Percentiles rank a stretch among this genome's conserved stretches.
Evolutionary conservation across 192 early-diverging fungal species (phyloP).

Genomic region (Podochytrium sp.): DNA sequence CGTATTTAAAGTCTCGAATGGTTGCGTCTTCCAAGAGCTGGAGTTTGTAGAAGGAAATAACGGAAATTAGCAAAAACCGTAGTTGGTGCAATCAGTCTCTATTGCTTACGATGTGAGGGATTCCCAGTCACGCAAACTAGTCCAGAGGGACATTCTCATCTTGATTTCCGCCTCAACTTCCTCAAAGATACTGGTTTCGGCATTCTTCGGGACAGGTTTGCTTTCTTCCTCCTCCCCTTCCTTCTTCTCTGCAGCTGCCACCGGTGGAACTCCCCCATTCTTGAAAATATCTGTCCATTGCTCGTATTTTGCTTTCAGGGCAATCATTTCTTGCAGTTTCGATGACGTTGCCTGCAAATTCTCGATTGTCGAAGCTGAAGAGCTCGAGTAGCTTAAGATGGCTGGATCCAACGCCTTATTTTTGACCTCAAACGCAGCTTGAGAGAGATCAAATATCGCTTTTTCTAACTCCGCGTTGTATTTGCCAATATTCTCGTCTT

Average conservation of each 20-base stretch:
- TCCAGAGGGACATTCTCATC: conserved; percentile 59
- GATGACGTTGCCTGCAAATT: conserved; percentile 51
- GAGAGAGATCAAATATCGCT: conserved; percentile 47
- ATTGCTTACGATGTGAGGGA: conserved; percentile 44
- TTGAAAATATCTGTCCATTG: conserved; percentile 60
- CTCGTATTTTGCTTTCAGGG: conserved; percentile 51
- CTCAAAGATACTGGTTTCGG: conserved; percentile 48
- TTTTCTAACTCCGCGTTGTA: conserved; percentile 59
- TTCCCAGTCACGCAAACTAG: conserved; percentile 62
- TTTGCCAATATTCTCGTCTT: conserved; percentile 59
- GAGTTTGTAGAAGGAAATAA: background rate
- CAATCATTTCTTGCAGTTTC: conserved; percentile 52
- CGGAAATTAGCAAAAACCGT: background rate
- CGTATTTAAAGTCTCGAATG: conserved; percentile 62
- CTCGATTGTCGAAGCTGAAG: conserved; percentile 49
- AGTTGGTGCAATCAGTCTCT: background rate
- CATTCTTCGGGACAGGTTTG: conserved; percentile 11
- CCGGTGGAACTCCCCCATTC: conserved; percentile 44
- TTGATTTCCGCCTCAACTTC: conserved; percentile 63
- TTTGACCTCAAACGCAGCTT: conserved; percentile 58
- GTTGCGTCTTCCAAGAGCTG: conserved; percentile 49
- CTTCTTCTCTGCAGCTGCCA: conserved; percentile 7
- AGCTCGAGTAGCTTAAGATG: conserved; percentile 51
- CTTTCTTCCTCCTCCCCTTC: conserved; percentile 30
- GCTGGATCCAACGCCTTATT: conserved; percentile 64